Percentiles rank a stretch among this genome's conserved stretches.
Conservation (phyloP, 2,329 filamentous ascomycete species). For the Fusarium sp. region DNA sequence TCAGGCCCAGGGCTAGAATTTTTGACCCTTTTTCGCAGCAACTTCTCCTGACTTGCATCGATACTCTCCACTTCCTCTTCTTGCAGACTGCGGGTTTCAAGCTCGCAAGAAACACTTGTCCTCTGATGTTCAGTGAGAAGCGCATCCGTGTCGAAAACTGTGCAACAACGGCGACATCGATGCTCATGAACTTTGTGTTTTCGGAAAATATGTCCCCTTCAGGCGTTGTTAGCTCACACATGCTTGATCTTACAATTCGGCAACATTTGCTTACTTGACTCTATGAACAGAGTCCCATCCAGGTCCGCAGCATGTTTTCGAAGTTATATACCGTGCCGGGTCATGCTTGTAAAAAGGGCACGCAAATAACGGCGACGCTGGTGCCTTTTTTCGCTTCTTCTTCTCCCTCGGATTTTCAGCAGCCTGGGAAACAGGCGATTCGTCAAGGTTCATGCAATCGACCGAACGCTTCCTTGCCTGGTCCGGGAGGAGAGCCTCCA, state of each 20-base stretch:
- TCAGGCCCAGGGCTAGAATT: neutral
- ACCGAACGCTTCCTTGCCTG: conserved; percentile 8
- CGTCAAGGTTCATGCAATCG: conserved; percentile 1
- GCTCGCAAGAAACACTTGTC: conserved; percentile 2
- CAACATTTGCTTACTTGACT: conserved; percentile 22
- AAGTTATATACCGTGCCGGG: conserved; percentile 4
- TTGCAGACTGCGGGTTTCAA: conserved; percentile 1
- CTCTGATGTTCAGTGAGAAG: conserved; percentile 14
- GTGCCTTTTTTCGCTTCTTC: conserved; percentile 6
- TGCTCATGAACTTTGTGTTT: conserved; percentile 18
- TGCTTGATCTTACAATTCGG: neutral
- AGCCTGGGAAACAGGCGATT: conserved; percentile 6
- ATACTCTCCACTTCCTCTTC: conserved; percentile 15
- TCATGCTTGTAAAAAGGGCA: conserved; percentile 36
- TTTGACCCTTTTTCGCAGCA: conserved; percentile 8
- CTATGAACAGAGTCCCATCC: conserved; percentile 26
- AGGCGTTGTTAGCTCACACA: neutral
- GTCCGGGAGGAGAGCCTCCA: neutral
- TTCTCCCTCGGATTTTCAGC: neutral
- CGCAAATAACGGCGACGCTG: conserved; percentile 12
- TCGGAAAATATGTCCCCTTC: conserved; percentile 31
- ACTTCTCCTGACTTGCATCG: conserved; percentile 6
- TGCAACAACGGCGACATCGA: conserved; percentile 22
- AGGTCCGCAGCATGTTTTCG: conserved; percentile 28
- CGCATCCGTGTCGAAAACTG: conserved; percentile 4